phyloP scores from a whole-genome alignment of 1,284 basidiomycete genomes.

The Fomitopsis pinicola region DNA sequence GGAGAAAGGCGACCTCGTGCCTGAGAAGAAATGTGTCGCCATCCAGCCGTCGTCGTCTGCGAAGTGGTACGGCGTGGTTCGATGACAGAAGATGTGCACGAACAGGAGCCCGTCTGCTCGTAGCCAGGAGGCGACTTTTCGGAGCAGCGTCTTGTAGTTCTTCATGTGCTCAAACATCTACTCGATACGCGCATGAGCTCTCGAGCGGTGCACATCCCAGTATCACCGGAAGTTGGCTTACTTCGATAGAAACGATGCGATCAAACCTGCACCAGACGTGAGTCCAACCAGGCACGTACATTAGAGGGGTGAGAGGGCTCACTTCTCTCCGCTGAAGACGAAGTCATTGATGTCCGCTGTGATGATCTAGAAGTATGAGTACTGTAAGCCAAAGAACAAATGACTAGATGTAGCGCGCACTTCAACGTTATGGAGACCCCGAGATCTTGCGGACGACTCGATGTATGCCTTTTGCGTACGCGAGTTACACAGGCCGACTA shows the following conservation, averaged over 20 bases:
- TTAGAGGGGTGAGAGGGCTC: slow-evolving; percentile 25
- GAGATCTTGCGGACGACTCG: slow-evolving; percentile 48
- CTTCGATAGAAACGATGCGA: slow-evolving; percentile 72
- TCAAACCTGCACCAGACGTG: slow-evolving; percentile 49
- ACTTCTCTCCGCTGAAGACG: slow-evolving; percentile 55
- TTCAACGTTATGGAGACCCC: slow-evolving; percentile 56
- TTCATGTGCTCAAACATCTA: slow-evolving; percentile 86
- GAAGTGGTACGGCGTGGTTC: slow-evolving; percentile 68
- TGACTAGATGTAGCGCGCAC: slow-evolving; percentile 24
- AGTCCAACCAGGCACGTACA: background rate
- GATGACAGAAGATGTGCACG: slow-evolving; percentile 76
- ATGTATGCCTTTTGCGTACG: slow-evolving; percentile 69
- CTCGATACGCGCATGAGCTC: background rate
- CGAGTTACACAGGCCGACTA: slow-evolving; percentile 71
- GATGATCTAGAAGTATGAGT: slow-evolving; percentile 40
- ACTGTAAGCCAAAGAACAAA: background rate
- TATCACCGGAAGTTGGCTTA: slow-evolving; percentile 13
- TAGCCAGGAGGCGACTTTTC: slow-evolving; percentile 70
- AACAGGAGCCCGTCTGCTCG: slow-evolving; percentile 58
- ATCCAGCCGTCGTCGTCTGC: slow-evolving; percentile 74
- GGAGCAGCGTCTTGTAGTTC: slow-evolving; percentile 65
- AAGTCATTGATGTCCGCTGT: slow-evolving; percentile 72
- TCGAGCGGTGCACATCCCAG: background rate
- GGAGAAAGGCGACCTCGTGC: slow-evolving; percentile 23
- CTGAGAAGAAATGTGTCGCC: slow-evolving; percentile 76